Percentiles rank a stretch among this genome's conserved stretches.
Evolutionary conservation across 2,329 filamentous ascomycete genomes (phyloP).

Genomic region (Juglanconis sp.): DNA sequence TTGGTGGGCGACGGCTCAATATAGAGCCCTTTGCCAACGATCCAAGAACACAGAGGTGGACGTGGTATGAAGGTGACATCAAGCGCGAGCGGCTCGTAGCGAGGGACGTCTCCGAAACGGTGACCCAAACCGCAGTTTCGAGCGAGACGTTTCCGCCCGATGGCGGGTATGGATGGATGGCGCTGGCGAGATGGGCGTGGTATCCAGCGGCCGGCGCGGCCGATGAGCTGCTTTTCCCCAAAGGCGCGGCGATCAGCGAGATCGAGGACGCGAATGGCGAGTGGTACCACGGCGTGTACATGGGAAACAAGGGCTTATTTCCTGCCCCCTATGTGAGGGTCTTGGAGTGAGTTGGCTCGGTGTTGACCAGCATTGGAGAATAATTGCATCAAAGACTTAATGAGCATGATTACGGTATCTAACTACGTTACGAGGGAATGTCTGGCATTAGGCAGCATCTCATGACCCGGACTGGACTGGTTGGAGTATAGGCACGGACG

Average conservation of each 20-base stretch:
- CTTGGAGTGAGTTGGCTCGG: slow-evolving; percentile 23
- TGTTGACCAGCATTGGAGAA: neutral
- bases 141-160: slow-evolving; percentile 63
- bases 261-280: slow-evolving; percentile 85
- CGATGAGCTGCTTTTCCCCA: slow-evolving; percentile 82
- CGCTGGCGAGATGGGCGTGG: slow-evolving; percentile 72
- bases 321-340: slow-evolving; percentile 71
- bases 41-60: slow-evolving; percentile 46
- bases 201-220: slow-evolving; percentile 62
- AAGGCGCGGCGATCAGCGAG: slow-evolving; percentile 77
- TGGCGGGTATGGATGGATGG: slow-evolving; percentile 65
- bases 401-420: slow-evolving; percentile 3
- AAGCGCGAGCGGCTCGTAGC: slow-evolving; percentile 47
- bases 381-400: slow-evolving; percentile 2
- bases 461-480: too few species aligned
- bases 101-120: slow-evolving; percentile 45
- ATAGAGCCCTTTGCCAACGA: slow-evolving; percentile 45
- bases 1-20: slow-evolving; percentile 71
- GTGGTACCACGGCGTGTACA: slow-evolving; percentile 86
- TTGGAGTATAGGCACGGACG: too few species aligned
- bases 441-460: neutral
- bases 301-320: slow-evolving; percentile 75
- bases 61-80: slow-evolving; percentile 41
- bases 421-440: neutral
- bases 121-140: slow-evolving; percentile 31